phyloP scores from a whole-genome alignment of 2,329 filamentous ascomycete species.

The Colletotrichum sp. region DNA sequence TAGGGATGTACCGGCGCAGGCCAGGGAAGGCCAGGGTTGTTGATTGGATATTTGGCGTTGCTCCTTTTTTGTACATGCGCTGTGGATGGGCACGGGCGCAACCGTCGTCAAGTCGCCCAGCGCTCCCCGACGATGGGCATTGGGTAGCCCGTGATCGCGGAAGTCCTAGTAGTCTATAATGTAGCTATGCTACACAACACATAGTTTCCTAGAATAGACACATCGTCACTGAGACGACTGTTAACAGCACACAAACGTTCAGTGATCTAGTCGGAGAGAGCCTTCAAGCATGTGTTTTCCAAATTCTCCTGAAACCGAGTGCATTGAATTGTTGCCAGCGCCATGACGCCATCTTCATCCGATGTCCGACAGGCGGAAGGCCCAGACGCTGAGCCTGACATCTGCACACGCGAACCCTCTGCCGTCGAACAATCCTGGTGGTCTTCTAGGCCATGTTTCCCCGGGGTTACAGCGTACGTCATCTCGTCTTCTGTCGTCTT shows the following conservation, averaged over 20 bases:
- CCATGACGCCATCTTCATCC: constrained; percentile 13
- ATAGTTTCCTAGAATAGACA: constrained; percentile 12
- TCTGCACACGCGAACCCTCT: neutral
- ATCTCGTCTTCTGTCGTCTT: constrained; percentile 9
- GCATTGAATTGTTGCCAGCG: neutral
- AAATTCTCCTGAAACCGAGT: neutral
- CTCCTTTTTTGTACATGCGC: constrained; percentile 25
- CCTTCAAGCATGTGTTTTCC: neutral
- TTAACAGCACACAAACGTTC: neutral
- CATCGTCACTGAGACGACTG: neutral
- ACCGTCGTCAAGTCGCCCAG: neutral
- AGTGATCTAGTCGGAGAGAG: neutral
- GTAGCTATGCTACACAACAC: constrained; percentile 10
- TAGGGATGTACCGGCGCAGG: constrained; percentile 17
- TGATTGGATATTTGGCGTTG: constrained; percentile 26
- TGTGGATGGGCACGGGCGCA: neutral
- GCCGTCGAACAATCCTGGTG: neutral
- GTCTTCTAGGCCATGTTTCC: neutral
- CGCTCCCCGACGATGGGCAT: neutral
- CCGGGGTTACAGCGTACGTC: neutral
- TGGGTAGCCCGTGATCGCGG: neutral
- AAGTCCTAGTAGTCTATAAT: constrained; percentile 14
- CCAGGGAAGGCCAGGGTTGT: constrained; percentile 1
- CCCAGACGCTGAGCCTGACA: neutral
- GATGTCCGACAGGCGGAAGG: neutral